A percentile compares a stretch with the other conserved stretches of the same genome.
phyloP scores from a whole-genome alignment of 1,284 basidiomycete genomes.

The Pseudozyma flocculosa region DNA sequence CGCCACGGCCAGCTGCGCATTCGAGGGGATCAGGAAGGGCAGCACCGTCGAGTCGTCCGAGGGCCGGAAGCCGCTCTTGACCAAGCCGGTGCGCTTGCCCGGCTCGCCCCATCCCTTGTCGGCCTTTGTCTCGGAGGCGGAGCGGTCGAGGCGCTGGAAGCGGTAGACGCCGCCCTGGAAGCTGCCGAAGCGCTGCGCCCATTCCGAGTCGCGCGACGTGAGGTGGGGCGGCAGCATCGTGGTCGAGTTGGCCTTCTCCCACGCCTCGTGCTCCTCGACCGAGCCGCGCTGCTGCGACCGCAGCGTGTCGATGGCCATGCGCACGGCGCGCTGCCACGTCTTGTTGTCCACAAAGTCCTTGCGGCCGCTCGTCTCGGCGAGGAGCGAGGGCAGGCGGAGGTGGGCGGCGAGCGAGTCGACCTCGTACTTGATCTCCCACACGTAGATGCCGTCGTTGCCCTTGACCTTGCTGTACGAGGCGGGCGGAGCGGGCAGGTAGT shows the following conservation, averaged over 20 bases:
- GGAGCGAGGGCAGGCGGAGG: constrained; percentile 16
- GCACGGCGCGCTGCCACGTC: constrained; percentile 23
- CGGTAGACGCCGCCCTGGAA: constrained; percentile 39
- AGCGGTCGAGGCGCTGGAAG: constrained; percentile 29
- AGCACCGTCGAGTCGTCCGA: constrained; percentile 44
- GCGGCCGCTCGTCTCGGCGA: constrained; percentile 14
- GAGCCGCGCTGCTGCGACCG: constrained; percentile 30
- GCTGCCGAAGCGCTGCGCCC: constrained; percentile 22
- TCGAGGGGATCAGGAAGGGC: constrained; percentile 38
- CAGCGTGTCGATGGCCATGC: constrained; percentile 33
- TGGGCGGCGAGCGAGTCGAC: constrained; percentile 40
- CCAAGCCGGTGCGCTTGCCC: constrained; percentile 22
- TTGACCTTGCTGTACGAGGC: constrained; percentile 48
- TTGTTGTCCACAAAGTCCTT: constrained; percentile 33
- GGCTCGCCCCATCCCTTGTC: constrained; percentile 46
- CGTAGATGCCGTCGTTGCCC: constrained; percentile 30
- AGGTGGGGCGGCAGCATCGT: constrained; percentile 16
- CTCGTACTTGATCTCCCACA: constrained; percentile 52
- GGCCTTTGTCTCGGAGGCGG: constrained; percentile 37
- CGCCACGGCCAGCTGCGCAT: constrained; percentile 34
- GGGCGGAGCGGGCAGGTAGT: constrained; percentile 21
- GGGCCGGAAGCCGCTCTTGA: constrained; percentile 44
- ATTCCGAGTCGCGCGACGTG: constrained; percentile 15
- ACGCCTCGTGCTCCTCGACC: constrained; percentile 28
- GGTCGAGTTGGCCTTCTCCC: constrained; percentile 7